A percentile compares a stretch with the other conserved stretches of the same genome.
These are phyloP conservation scores for Alternaria brassicicola DNA, from an alignment of 2,329 filamentous ascomycete species.

Conservation along the genomic window DNA sequence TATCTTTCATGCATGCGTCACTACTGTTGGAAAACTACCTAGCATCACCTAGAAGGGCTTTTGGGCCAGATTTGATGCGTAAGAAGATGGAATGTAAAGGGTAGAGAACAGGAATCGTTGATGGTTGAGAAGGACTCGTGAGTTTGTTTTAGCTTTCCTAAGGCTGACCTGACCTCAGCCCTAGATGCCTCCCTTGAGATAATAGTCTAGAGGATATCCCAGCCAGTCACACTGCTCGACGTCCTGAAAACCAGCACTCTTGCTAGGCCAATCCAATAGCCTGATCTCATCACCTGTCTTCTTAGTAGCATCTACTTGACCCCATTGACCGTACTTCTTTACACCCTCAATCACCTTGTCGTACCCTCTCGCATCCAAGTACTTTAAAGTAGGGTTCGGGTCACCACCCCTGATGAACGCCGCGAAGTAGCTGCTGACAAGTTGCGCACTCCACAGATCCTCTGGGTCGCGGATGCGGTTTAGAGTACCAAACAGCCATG, in stretches of 20 bases:
- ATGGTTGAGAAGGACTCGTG: background rate
- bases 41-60: no score
- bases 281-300: constrained; percentile 48
- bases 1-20: background rate
- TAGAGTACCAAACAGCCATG: constrained; percentile 61
- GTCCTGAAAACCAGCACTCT: constrained; percentile 55
- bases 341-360: constrained; percentile 50
- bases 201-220: constrained; percentile 43
- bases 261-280: constrained; percentile 56
- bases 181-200: constrained; percentile 36
- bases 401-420: constrained; percentile 58
- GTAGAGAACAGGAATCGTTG: no score
- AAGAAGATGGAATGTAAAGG: no score
- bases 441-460: constrained; percentile 56
- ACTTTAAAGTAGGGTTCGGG: constrained; percentile 58
- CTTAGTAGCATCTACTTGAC: constrained; percentile 40
- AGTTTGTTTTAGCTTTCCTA: no score
- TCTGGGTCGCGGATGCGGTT: constrained; percentile 57
- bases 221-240: constrained; percentile 56
- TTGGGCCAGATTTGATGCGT: no score
- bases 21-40: no score
- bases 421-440: constrained; percentile 57
- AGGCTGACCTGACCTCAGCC: no score
- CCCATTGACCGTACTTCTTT: constrained; percentile 46
- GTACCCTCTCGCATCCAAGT: constrained; percentile 57